phyloP scores from a whole-genome alignment of 345 rosid genomes.

The rapeseed (Brassica napus) region Da-Ae NC_063447.1:26610501-26611000 shows the following conservation, averaged over 20 bases:
- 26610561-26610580: conserved; percentile 33
- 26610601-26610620: conserved; percentile 93
- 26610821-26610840: conserved; percentile 91
- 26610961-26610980: not conserved
- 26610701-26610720: conserved; percentile 94
- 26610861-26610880: not conserved
- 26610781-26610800: conserved; percentile 93
- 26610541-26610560: conserved; percentile 38
- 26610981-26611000: not conserved
- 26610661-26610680: conserved; percentile 79
- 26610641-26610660: conserved; percentile 84
- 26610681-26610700: conserved; percentile 83
- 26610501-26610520: conserved; percentile 23
- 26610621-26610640: conserved; percentile 96
- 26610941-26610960: not conserved
- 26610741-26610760: conserved; percentile 91
- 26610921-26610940: too few species aligned
- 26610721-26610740: conserved; percentile 86
- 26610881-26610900: not conserved
- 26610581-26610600: conserved; percentile 88
- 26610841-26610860: conserved; percentile 56
- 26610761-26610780: conserved; percentile 91
- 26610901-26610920: not conserved
- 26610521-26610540: conserved; percentile 39
- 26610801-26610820: conserved; percentile 86